Percentiles rank a stretch among this genome's conserved stretches.
Conservation (phyloP, 176 grass and related monocot species). For the Aegilops umbellulata region DNA sequence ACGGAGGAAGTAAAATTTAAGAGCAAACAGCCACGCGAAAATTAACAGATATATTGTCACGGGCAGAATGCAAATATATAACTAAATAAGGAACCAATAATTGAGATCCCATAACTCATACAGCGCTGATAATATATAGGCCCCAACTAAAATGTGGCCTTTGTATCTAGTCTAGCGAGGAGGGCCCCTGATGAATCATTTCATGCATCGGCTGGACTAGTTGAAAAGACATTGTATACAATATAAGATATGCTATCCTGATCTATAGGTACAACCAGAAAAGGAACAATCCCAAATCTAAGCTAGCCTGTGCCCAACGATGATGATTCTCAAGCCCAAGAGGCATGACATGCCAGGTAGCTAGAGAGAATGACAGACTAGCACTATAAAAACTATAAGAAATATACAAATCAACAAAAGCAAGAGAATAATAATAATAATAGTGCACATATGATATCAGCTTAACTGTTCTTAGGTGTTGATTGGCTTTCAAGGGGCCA, state of each 20-base stretch:
- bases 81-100: background rate
- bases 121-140: background rate
- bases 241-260: conserved; percentile 8
- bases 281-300: conserved; percentile 14
- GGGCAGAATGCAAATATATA: background rate
- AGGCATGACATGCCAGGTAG: background rate
- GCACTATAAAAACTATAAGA: background rate
- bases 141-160: background rate
- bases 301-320: background rate
- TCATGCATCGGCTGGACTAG: conserved; percentile 17
- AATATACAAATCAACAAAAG: background rate
- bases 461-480: conserved; percentile 24
- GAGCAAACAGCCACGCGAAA: background rate
- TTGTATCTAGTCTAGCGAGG: background rate
- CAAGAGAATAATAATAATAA: background rate
- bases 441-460: background rate
- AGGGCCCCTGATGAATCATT: conserved; percentile 24
- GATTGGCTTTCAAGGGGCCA: conserved; percentile 15
- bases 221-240: background rate
- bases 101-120: background rate
- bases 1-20: too few relatives aligned
- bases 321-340: background rate
- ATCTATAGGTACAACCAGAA: background rate
- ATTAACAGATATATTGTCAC: background rate
- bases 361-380: background rate